Evolutionary conservation across 495 filamentous ascomycete species (phyloP), one percentile per base, ranked within the genome.

Genomic region (Immersiella caudata): DNA sequence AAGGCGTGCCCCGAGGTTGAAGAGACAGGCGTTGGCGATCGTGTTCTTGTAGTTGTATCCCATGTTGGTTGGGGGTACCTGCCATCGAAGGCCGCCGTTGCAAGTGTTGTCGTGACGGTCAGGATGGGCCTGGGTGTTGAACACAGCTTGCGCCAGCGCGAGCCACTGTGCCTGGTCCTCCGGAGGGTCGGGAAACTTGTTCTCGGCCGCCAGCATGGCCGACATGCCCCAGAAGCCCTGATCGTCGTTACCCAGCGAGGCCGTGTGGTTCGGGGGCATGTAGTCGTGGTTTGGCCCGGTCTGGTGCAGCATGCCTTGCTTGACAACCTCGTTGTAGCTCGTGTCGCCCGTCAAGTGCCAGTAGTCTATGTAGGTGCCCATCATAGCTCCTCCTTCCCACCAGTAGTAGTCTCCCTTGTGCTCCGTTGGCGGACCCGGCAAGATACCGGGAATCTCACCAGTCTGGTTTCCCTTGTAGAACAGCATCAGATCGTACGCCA

Each of bases 31-130:
- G 60, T 92, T 88, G 66, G 74, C 72, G 63, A 75, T 62, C 87
- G 85, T 86, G 76, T 94, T 96, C 78, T 94, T 94, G 80, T 95
- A 94, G 68, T 89, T 84, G 71, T 91, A 96, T 6, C 92, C 92
- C n/a, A 81, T 84, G 71, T 93, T 92, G 68, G 84, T 88, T 1
- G 84, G 84, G 63, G 90, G 89, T 22, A 94, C 89, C 76, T 94
- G 92, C 92, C 92, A 95, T 51, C 88, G 82, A 67, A 96, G 72
- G 21, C 91, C 91, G 52, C 91, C 91, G 49, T 80, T 80, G 70
- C 91, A 93, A 1, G 84, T 87, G 11, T 80, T 81, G 56, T 84
- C 80, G 20, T 80, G 80, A 40, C 93, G 86, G 0, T 75, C 71
- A 83, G 90, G 87, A 52, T 71, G 62, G 0, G 86, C 85, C 72